A percentile compares a stretch with the other conserved stretches of the same genome.
phyloP scores from a whole-genome alignment of 2,329 filamentous ascomycete genomes.

The Colletotrichum brevisporum region DNA sequence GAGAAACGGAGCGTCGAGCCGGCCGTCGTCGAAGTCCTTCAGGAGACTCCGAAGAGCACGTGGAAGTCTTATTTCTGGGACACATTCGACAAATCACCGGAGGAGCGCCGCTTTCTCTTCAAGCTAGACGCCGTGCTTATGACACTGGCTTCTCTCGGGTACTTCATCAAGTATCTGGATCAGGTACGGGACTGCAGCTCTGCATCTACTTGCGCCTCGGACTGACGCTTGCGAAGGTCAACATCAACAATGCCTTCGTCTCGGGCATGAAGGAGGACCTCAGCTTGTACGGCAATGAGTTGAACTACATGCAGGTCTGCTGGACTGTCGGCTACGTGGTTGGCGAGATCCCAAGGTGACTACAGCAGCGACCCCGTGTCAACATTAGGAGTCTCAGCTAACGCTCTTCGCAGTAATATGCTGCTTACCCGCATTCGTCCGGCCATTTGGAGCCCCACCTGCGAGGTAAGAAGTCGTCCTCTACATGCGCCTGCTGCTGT shows the following conservation, averaged over 20 bases:
- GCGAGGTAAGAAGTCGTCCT: constrained; percentile 42
- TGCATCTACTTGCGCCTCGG: neutral
- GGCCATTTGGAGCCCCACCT: constrained; percentile 48
- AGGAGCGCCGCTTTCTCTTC: constrained; percentile 56
- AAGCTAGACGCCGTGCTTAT: constrained; percentile 58
- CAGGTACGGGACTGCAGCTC: constrained; percentile 27
- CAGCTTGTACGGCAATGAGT: constrained; percentile 44
- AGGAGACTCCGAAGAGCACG: constrained; percentile 52
- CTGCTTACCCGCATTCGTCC: constrained; percentile 49
- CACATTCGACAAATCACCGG: constrained; percentile 58
- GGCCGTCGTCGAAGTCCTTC: constrained; percentile 35
- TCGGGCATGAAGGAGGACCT: constrained; percentile 46
- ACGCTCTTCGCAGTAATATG: constrained; percentile 47
- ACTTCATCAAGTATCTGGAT: constrained; percentile 45
- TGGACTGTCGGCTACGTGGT: constrained; percentile 45
- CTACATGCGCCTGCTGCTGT: too few species aligned
- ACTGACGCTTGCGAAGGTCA: constrained; percentile 46
- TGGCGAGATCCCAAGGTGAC: constrained; percentile 45
- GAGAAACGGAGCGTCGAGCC: constrained; percentile 1
- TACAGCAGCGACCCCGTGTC: neutral
- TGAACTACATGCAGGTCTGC: constrained; percentile 46
- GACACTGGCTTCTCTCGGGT: constrained; percentile 48
- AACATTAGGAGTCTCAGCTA: constrained; percentile 30
- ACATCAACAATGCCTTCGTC: constrained; percentile 53
- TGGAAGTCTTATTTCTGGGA: constrained; percentile 66